phyloP scores from a whole-genome alignment of 2,329 filamentous ascomycete genomes.

The Penicillium freii region DNA sequence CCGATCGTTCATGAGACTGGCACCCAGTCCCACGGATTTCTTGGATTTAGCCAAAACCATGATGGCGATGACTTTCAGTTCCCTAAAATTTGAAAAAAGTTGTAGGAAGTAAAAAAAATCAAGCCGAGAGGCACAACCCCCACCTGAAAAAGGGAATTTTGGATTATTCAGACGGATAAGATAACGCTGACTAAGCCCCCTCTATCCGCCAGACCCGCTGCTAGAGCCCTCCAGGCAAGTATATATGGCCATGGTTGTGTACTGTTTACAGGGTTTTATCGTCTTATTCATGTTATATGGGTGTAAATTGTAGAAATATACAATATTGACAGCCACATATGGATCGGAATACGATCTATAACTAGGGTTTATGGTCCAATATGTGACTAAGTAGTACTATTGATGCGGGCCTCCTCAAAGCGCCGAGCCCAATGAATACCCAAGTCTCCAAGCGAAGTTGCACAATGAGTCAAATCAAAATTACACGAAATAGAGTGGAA shows the following conservation, averaged over 20 bases:
- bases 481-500: neutral
- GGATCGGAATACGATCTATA: neutral
- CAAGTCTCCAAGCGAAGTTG: conserved; percentile 10
- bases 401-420: conserved; percentile 1
- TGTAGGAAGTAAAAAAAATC: conserved; percentile 17
- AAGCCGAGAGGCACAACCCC: conserved; percentile 19
- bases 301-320: neutral
- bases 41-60: conserved; percentile 91
- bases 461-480: conserved; percentile 3
- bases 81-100: conserved; percentile 9
- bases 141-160: conserved; percentile 30
- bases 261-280: neutral
- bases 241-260: neutral
- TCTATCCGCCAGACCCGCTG: neutral
- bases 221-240: neutral
- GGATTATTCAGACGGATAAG: conserved; percentile 33
- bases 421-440: conserved; percentile 10
- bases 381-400: neutral
- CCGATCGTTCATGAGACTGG: conserved; percentile 97
- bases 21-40: conserved; percentile 90
- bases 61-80: conserved; percentile 25
- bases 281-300: neutral
- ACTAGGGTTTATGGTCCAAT: neutral
- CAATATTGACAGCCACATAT: too few species aligned
- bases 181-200: conserved; percentile 29